Evolutionary conservation across 2,329 filamentous ascomycete genomes (phyloP).

Genomic region (Aureobasidium melanogenum): DNA sequence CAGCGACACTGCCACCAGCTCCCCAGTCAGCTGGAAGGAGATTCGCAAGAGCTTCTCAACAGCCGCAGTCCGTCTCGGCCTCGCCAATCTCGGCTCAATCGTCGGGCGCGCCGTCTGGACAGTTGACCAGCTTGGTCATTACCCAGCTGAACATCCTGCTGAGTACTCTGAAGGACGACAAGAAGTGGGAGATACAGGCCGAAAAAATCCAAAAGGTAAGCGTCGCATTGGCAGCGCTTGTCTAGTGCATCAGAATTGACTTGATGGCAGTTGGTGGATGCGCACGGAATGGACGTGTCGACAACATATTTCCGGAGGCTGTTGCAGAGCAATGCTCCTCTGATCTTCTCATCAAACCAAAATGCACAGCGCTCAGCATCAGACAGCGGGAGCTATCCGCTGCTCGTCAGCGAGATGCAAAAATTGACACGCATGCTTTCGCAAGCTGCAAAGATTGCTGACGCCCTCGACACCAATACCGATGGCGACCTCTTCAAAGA

Average conservation of each 20-base stretch:
- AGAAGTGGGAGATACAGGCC: slow-evolving; percentile 88
- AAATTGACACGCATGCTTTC: slow-evolving; percentile 74
- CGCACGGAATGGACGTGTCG: slow-evolving; percentile 98
- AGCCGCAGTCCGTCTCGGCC: slow-evolving; percentile 50
- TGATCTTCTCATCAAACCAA: slow-evolving; percentile 62
- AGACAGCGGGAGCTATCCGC: slow-evolving; percentile 70
- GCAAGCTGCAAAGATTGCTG: slow-evolving; percentile 83
- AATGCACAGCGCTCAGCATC: slow-evolving; percentile 43
- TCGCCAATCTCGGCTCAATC: slow-evolving; percentile 38
- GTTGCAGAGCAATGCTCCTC: slow-evolving; percentile 79
- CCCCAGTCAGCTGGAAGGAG: slow-evolving; percentile 45
- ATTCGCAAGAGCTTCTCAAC: slow-evolving; percentile 47
- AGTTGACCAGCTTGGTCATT: slow-evolving; percentile 83
- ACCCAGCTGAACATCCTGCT: slow-evolving; percentile 92
- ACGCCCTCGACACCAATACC: slow-evolving; percentile 71
- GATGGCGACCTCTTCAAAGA: slow-evolving; percentile 92
- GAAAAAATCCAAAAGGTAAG: slow-evolving; percentile 86
- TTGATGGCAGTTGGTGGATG: slow-evolving; percentile 74
- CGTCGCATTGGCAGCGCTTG: neutral
- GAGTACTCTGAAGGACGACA: slow-evolving; percentile 90
- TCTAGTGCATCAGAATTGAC: neutral
- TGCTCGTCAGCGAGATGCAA: slow-evolving; percentile 74
- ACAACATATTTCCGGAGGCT: slow-evolving; percentile 91
- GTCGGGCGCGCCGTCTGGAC: slow-evolving; percentile 35
- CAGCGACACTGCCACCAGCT: slow-evolving; percentile 39